Conservation (phyloP, 2,329 filamentous ascomycete species). For the Sporothrix humicola region DNA sequence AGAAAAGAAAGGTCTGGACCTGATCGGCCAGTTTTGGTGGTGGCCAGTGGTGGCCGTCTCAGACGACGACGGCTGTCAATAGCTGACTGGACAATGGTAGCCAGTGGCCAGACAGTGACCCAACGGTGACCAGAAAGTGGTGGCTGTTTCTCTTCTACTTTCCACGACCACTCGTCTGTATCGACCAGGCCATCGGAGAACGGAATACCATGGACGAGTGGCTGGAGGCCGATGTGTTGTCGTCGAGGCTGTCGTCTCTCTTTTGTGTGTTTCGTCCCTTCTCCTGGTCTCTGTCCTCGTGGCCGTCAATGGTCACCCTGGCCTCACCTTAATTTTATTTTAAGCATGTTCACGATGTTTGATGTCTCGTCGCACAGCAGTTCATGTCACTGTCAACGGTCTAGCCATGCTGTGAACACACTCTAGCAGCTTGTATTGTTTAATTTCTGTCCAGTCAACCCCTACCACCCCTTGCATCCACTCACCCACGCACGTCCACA, state of each 20-base stretch:
- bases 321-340: not conserved
- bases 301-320: not conserved
- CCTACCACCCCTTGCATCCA: conserved; percentile 13
- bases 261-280: not conserved
- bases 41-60: not conserved
- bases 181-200: not conserved
- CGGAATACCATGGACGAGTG: not conserved
- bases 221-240: conserved; percentile 8
- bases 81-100: not conserved
- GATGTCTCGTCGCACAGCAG: not conserved
- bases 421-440: not conserved
- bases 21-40: not conserved
- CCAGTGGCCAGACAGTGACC: not conserved
- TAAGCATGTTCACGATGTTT: not conserved
- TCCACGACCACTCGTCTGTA: not conserved
- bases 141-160: too few relatives aligned
- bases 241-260: not conserved
- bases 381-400: not conserved
- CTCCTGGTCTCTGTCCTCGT: not conserved
- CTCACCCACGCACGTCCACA: not conserved
- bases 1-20: not conserved
- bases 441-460: not conserved
- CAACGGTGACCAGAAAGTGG: too few relatives aligned
- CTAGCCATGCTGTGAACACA: not conserved
- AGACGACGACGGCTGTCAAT: not conserved